A percentile compares a stretch with the other conserved stretches of the same genome.
phyloP scores from a whole-genome alignment of 805 yeast species.

The Yamadazyma scolyti region DNA sequence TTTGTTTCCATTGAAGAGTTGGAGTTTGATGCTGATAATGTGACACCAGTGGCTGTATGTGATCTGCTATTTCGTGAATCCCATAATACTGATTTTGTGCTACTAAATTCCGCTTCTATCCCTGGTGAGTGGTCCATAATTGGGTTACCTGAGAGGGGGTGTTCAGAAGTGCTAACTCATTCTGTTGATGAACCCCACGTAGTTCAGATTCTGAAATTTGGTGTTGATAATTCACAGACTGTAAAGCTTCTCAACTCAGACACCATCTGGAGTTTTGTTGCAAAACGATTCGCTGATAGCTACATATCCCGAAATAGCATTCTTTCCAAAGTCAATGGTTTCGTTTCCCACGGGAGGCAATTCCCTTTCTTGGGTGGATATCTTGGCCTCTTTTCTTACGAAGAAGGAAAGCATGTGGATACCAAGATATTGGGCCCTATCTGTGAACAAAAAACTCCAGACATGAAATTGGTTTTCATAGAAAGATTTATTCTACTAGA shows the following conservation, averaged over 20 bases:
- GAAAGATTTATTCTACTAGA: slow-evolving; percentile 62
- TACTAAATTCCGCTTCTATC: slow-evolving; percentile 72
- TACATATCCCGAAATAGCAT: slow-evolving; percentile 28
- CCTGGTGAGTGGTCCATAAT: slow-evolving; percentile 90
- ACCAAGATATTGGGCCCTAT: slow-evolving; percentile 32
- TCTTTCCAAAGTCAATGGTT: slow-evolving; percentile 12
- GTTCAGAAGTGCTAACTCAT: slow-evolving; percentile 54
- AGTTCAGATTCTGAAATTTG: slow-evolving; percentile 27
- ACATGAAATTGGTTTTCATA: slow-evolving; percentile 68
- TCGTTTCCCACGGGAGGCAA: slow-evolving; percentile 17
- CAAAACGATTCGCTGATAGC: slow-evolving; percentile 42
- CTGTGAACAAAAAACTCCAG: slow-evolving; percentile 48
- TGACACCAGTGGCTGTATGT: slow-evolving; percentile 47
- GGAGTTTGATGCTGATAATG: slow-evolving; percentile 8
- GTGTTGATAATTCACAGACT: slow-evolving; percentile 7
- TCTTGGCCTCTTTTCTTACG: slow-evolving; percentile 83
- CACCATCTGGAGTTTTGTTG: slow-evolving; percentile 50
- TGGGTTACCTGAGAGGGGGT: slow-evolving; percentile 55
- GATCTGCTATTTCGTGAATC: slow-evolving; percentile 32
- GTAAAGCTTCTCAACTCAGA: slow-evolving; percentile 8
- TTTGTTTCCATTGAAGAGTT: slow-evolving; percentile 13
- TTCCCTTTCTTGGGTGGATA: slow-evolving; percentile 91
- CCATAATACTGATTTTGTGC: slow-evolving; percentile 44
- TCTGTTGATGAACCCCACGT: slow-evolving; percentile 43
- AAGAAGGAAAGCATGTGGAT: slow-evolving; percentile 62